Percentiles rank a stretch among this genome's conserved stretches.
Conservation (phyloP, 345 rosid genomes). For the Hypericum perforatum region DNA sequence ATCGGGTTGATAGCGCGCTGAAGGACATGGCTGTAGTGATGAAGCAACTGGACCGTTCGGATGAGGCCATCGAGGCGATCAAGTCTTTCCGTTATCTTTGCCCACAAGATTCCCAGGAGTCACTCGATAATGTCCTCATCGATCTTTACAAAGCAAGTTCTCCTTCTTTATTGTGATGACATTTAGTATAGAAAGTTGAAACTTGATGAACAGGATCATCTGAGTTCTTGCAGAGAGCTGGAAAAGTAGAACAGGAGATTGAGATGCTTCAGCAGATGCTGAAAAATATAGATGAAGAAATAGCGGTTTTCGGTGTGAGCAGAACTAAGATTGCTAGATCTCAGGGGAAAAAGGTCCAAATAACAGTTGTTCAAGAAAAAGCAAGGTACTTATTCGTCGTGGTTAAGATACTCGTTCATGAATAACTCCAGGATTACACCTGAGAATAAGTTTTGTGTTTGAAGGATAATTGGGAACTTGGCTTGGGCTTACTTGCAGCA, state of each 20-base stretch:
- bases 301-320: slow-evolving; percentile 35
- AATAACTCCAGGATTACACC: not conserved
- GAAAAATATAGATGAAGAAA: slow-evolving; percentile 45
- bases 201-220: too few relatives aligned
- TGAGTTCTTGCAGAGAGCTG: slow-evolving; percentile 47
- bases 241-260: slow-evolving; percentile 74
- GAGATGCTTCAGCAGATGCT: slow-evolving; percentile 61
- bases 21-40: slow-evolving; percentile 79
- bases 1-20: slow-evolving; percentile 63
- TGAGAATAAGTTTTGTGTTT: slow-evolving; percentile 7
- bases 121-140: slow-evolving; percentile 59
- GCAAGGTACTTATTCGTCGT: slow-evolving; percentile 35
- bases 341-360: slow-evolving; percentile 61
- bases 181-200: not conserved
- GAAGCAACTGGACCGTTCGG: slow-evolving; percentile 57
- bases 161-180: too few relatives aligned
- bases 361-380: slow-evolving; percentile 61
- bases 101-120: slow-evolving; percentile 55
- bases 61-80: slow-evolving; percentile 73
- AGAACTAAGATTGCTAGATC: slow-evolving; percentile 48
- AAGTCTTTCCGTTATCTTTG: slow-evolving; percentile 72
- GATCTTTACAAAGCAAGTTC: slow-evolving; percentile 63
- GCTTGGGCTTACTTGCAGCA: slow-evolving; percentile 84
- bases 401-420: not conserved
- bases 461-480: slow-evolving; percentile 66